Evolutionary conservation across 208 protist species (phyloP).

Genomic region (Phytomonas francai): DNA sequence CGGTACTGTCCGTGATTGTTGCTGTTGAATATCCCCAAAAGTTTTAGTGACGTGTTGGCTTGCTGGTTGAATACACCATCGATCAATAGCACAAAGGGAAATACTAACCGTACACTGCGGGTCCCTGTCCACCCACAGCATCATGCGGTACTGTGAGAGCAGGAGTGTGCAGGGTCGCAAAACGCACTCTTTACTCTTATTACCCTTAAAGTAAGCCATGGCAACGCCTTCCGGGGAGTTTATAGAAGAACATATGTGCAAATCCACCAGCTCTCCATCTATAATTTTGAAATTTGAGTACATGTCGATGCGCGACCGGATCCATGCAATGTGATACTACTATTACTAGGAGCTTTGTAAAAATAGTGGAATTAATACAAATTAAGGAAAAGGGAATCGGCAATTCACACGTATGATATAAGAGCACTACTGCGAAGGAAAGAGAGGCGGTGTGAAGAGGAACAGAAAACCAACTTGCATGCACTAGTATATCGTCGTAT

Average conservation of each 20-base stretch:
- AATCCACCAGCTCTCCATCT: constrained; percentile 19
- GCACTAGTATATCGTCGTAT: constrained; percentile 3
- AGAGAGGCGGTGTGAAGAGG: too few relatives aligned
- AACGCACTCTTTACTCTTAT: constrained; percentile 25
- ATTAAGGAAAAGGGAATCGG: background rate
- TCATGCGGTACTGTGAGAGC: constrained; percentile 21
- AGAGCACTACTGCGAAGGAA: background rate
- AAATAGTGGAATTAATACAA: constrained; percentile 2
- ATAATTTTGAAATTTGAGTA: constrained; percentile 17
- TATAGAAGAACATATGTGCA: constrained; percentile 24
- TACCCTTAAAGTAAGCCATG: constrained; percentile 23
- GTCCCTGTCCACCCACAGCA: constrained; percentile 14
- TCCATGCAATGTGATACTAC: background rate
- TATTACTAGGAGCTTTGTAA: background rate
- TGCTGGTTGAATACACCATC: constrained; percentile 25
- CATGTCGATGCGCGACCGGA: background rate
- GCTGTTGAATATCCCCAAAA: constrained; percentile 17
- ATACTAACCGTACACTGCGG: constrained; percentile 22
- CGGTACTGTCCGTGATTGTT: constrained; percentile 3
- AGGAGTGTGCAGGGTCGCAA: constrained; percentile 22
- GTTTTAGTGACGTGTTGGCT: constrained; percentile 11
- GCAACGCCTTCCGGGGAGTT: constrained; percentile 19
- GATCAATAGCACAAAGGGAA: constrained; percentile 47
- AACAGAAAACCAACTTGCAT: constrained; percentile 1
- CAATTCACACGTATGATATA: background rate